phyloP scores from a whole-genome alignment of 2,329 filamentous ascomycete genomes.

The Fusarium fracticaudum region DNA sequence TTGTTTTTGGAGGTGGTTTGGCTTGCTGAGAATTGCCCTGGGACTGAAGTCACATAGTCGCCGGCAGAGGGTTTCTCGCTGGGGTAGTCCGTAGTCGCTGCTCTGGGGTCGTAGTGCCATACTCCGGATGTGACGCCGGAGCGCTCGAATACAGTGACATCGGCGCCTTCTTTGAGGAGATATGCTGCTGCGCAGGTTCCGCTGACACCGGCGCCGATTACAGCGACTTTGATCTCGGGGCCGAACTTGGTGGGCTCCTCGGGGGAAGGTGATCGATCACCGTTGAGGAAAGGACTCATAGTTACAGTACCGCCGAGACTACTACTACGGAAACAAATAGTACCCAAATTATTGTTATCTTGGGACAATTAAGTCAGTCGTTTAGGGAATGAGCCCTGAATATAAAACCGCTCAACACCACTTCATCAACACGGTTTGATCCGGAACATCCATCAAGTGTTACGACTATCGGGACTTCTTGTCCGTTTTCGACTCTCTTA shows the following conservation, averaged over 20 bases:
- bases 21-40: constrained; percentile 17
- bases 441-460: neutral
- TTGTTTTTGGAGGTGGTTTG: too few relatives aligned
- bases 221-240: constrained; percentile 43
- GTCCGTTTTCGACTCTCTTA: neutral
- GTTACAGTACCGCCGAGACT: accelerated
- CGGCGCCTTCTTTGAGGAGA: constrained; percentile 47
- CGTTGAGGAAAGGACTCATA: constrained; percentile 23
- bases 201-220: constrained; percentile 54
- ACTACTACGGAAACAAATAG: accelerated
- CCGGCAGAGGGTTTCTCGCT: constrained; percentile 43
- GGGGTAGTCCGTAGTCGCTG: constrained; percentile 46
- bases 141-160: constrained; percentile 53
- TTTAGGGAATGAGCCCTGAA: accelerated
- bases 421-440: neutral
- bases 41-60: constrained; percentile 36
- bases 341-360: accelerated
- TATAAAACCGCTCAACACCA: neutral
- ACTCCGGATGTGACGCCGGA: constrained; percentile 48
- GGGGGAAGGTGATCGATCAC: neutral
- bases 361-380: accelerated
- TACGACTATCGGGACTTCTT: neutral
- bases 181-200: constrained; percentile 52
- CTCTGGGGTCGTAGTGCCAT: constrained; percentile 50
- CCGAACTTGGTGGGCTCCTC: constrained; percentile 8